Evolutionary conservation across 1,139 yeast species (phyloP), one percentile per base, ranked within the genome.

Genomic region (Magnusiomyces fungicola): DNA sequence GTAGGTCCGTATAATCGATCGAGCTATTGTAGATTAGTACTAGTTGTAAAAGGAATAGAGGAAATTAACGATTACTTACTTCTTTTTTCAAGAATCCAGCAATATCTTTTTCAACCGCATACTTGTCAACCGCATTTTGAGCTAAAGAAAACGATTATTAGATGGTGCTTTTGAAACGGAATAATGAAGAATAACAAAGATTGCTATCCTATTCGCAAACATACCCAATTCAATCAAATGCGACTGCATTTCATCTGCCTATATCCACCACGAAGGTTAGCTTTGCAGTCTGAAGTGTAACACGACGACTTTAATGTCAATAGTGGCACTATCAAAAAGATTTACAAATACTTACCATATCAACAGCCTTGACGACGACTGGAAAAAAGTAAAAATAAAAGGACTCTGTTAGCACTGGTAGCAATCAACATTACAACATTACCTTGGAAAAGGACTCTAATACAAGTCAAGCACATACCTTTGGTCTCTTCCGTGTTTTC

Each of bases 11-110:
- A 83, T 52, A 68, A 65, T 40, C 71, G 68, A 62, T 83, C 90
- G 58, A 81, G 65, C 58, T 61, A 43, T 10, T 23, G 16, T 12
- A 12, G 36, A 24, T 19, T 25, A 22, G 24, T 16, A 21, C 30
- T 24, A 16, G 37, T 27, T 45, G 38, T 16, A 34, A 34, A 16
- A 34, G n/a, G 10, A 7, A 32, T n/a, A 12, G 16, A 12, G n/a
- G 18, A 32, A 32, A n/a, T 32, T 5, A 47, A 16, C 23, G 14
- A 27, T 10, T 34, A 55, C 78, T 75, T 64, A 76, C 69, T 58
- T 83, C 88, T 62, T 85, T 86, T 70, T 92, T 92, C 56, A 90
- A 71, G 55, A 71, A 76, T 0, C 88, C 81, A 16, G 98, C 97
- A 44, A 88, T 75, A 56, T 90, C 97, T 57, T 69, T 70, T 49